phyloP scores from a whole-genome alignment of 2,329 filamentous ascomycete species.

The Colletotrichum truncatum region DNA sequence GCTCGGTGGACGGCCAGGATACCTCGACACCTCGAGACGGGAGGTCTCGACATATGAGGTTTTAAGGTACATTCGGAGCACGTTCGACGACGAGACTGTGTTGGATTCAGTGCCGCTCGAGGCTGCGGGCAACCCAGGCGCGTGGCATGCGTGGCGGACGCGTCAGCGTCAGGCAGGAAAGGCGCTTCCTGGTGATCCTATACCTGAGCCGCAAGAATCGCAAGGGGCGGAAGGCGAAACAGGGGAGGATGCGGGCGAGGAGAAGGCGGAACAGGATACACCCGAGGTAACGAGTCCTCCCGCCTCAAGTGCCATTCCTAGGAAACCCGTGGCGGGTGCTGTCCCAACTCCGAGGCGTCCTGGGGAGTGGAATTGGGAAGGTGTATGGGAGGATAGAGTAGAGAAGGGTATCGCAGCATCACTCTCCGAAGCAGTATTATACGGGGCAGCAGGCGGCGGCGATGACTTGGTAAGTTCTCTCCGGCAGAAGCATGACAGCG shows the following conservation, averaged over 20 bases:
- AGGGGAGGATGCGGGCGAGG: background rate
- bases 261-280: conserved; percentile 33
- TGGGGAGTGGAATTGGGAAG: conserved; percentile 97
- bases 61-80: conserved; percentile 81
- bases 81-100: conserved; percentile 81
- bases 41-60: conserved; percentile 71
- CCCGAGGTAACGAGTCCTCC: conserved; percentile 5
- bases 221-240: background rate
- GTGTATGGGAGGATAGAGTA: conserved; percentile 93
- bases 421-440: conserved; percentile 81
- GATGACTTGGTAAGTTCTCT: conserved; percentile 30
- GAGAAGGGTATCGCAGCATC: conserved; percentile 81
- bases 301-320: background rate
- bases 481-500: background rate
- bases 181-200: background rate
- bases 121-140: conserved; percentile 87
- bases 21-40: conserved; percentile 50
- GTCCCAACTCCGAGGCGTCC: conserved; percentile 59
- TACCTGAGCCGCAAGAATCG: background rate
- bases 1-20: conserved; percentile 42
- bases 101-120: conserved; percentile 83
- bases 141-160: conserved; percentile 92
- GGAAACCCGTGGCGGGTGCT: conserved; percentile 27
- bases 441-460: conserved; percentile 67
- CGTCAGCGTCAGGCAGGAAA: conserved; percentile 48